phyloP scores from a whole-genome alignment of 31 red algal species.

The Bonnemaisonia californica region DNA sequence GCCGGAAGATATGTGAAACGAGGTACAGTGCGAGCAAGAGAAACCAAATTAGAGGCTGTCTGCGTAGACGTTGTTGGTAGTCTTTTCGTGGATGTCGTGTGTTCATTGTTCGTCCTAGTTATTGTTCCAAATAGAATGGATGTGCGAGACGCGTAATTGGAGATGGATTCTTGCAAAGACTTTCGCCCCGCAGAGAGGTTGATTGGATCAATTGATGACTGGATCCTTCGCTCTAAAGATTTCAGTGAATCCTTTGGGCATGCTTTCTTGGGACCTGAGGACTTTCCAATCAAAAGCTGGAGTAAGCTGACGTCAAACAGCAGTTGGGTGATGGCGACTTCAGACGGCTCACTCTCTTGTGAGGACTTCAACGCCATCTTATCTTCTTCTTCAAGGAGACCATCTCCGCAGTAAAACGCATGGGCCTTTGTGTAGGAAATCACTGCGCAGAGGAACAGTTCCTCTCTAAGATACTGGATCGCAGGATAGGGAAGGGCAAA shows the following conservation, averaged over 20 bases:
- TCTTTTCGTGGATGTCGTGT: slow-evolving; percentile 7
- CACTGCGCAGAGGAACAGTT: slow-evolving; percentile 16
- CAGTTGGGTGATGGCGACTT: slow-evolving; percentile 39
- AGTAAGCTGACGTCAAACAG: slow-evolving; percentile 51
- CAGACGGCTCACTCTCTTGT: neutral
- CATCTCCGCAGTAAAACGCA: slow-evolving; percentile 7
- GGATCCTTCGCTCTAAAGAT: slow-evolving; percentile 18
- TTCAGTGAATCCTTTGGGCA: slow-evolving; percentile 11
- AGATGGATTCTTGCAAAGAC: slow-evolving; percentile 23
- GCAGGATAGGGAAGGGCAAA: slow-evolving; percentile 48
- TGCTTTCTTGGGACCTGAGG: neutral
- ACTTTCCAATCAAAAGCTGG: slow-evolving; percentile 2
- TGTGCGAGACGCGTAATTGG: slow-evolving; percentile 28
- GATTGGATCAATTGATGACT: slow-evolving; percentile 45
- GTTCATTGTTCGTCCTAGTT: neutral
- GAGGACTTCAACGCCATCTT: neutral
- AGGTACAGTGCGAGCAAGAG: slow-evolving; percentile 45
- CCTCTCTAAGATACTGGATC: slow-evolving; percentile 31
- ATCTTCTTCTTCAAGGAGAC: neutral
- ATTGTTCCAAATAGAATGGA: slow-evolving; percentile 49
- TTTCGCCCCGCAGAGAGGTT: slow-evolving; percentile 28
- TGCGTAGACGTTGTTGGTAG: slow-evolving; percentile 10
- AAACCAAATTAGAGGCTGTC: slow-evolving; percentile 42
- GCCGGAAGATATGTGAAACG: slow-evolving; percentile 73
- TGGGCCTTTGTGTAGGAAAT: slow-evolving; percentile 30